These are phyloP conservation scores for Myxozyma monticola DNA, from an alignment of 805 yeast species.

Conservation along the genomic window DNA sequence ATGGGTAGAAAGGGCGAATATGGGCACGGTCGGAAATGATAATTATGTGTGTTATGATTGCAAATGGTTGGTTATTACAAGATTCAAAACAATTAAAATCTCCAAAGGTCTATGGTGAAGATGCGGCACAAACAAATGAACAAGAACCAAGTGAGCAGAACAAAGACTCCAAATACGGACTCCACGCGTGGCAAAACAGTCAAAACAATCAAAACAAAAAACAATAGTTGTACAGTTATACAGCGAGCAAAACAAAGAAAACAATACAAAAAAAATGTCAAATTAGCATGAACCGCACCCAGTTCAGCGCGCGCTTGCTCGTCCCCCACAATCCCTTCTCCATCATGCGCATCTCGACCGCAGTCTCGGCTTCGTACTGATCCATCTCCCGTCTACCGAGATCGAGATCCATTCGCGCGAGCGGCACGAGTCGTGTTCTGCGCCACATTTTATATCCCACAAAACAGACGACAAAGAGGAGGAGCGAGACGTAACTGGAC, in stretches of 20 bases:
- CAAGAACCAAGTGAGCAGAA: neutral
- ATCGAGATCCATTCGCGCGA: constrained; percentile 77
- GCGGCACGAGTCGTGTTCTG: constrained; percentile 63
- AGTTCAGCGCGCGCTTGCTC: constrained; percentile 8
- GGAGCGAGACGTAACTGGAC: constrained; percentile 62
- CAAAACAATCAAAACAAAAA: neutral
- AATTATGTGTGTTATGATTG: too few species aligned
- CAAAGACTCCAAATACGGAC: neutral
- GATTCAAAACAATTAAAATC: neutral
- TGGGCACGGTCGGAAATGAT: neutral
- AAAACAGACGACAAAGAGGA: constrained; percentile 54
- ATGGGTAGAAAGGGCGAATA: neutral
- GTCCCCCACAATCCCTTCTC: constrained; percentile 20
- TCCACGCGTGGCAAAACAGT: neutral
- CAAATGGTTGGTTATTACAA: neutral
- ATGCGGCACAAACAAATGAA: neutral
- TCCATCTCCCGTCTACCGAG: constrained; percentile 84
- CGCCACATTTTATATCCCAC: constrained; percentile 57
- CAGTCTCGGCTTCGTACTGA: constrained; percentile 41
- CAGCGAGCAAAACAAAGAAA: neutral
- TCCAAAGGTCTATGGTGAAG: neutral
- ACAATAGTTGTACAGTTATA: neutral
- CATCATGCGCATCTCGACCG: constrained; percentile 18
- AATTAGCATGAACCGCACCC: constrained; percentile 15
- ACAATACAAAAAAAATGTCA: neutral